Base-by-base conservation (phyloP, 768 basidiomycete species). In the Naganishia vishniacii region DNA sequence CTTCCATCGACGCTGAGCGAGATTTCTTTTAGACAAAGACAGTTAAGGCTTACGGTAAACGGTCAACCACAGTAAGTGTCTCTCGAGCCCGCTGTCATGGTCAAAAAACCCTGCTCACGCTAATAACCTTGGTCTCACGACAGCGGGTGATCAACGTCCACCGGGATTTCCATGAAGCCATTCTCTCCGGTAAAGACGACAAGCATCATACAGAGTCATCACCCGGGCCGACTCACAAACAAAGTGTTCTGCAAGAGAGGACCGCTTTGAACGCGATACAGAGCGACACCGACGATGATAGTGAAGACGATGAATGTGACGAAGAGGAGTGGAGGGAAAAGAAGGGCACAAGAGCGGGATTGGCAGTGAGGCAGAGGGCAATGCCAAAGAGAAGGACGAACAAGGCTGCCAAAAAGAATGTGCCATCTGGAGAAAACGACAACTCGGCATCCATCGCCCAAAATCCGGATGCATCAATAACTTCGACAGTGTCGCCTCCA, bases 141-240 rank as follows among this genome's bases (percentile, higher is more conserved):
- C 45, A 73, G 70, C 70, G 70, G 53, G 67, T 77, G 67, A 71
- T 77, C 48, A 66, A 73, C 2, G 61, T 75, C 20, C 72, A 71
- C 34, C 49, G 44, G 16, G 73, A 74, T 44, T 67, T 68, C 25
- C 18, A 60, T 44, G 23, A 60, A 15, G 51, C 59, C 13, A 32
- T 66, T 15, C 60, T 41, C 29, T 46, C 49, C 25, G n/a, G n/a
- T n/a, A n/a, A n/a, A n/a, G n/a, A n/a, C n/a, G 37, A 40, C 23
- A 40, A 40, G 25, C 34, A 26, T 20, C 37, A 11, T 37, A 23
- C 37, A 37, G 4, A 56, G 11, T 3, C 2, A 4, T n/a, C 37
- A 40, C 37, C 20, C 15, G 26, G 3, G 53, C 20, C 4, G 11
- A 7, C 23, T 6, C 3, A 15, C 23, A 56, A 56, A 7, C 34